A percentile compares a stretch with the other conserved stretches of the same genome.
These are phyloP conservation scores for Penicillium occitanis DNA, from an alignment of 2,329 filamentous ascomycete genomes.

Conservation along the genomic window DNA sequence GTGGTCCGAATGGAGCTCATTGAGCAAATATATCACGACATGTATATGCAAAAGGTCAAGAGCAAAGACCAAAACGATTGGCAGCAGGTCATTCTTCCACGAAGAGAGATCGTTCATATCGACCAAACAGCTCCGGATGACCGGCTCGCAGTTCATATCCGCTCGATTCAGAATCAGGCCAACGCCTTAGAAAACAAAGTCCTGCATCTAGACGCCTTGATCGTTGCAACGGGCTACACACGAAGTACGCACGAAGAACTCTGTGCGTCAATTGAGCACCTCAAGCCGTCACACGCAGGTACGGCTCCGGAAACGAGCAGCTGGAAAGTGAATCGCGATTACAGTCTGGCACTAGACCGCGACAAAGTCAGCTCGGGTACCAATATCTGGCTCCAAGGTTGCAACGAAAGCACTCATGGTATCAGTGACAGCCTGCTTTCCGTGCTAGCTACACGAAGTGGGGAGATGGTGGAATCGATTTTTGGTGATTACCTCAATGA, in stretches of 20 bases:
- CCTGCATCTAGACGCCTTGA: conserved; percentile 74
- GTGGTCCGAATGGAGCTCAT: conserved; percentile 90
- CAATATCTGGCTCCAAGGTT: conserved; percentile 90
- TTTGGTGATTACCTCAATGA: conserved; percentile 54
- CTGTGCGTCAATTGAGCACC: conserved; percentile 63
- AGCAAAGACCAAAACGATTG: conserved; percentile 69
- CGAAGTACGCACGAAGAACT: conserved; percentile 76
- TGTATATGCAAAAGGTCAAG: conserved; percentile 80
- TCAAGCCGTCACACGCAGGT: conserved; percentile 61
- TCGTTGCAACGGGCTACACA: conserved; percentile 85
- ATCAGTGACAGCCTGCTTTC: conserved; percentile 80
- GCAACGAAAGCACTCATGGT: conserved; percentile 88
- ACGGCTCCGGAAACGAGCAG: conserved; percentile 30
- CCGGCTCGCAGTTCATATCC: conserved; percentile 61
- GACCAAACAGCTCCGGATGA: conserved; percentile 52
- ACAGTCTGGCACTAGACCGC: conserved; percentile 69
- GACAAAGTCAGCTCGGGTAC: conserved; percentile 69
- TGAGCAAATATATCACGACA: conserved; percentile 79
- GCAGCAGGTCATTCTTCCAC: conserved; percentile 76
- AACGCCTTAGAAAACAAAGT: conserved; percentile 54
- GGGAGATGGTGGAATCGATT: conserved; percentile 74
- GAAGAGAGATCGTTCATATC: conserved; percentile 65
- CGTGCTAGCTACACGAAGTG: conserved; percentile 71
- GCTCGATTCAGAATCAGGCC: conserved; percentile 40
- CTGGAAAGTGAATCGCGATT: conserved; percentile 75